Evolutionary conservation across 768 basidiomycete genomes (phyloP).

Genomic region (Lentinula boryana): DNA sequence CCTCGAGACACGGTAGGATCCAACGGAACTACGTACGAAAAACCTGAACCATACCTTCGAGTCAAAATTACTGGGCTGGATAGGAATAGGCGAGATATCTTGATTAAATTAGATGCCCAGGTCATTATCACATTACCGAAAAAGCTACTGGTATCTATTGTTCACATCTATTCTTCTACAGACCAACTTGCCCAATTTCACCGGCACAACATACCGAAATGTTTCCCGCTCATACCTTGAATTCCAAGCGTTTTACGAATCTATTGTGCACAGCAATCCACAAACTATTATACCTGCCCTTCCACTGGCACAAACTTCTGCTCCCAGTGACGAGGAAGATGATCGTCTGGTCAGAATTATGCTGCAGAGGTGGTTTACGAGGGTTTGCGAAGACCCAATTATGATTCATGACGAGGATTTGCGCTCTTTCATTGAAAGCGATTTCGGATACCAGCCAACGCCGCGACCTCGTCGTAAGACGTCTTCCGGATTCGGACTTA

Average conservation of each 20-base stretch:
- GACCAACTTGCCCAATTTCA: constrained; percentile 94
- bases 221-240: constrained; percentile 94
- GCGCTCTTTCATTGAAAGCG: constrained; percentile 92
- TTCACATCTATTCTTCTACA: constrained; percentile 23
- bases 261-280: constrained; percentile 84
- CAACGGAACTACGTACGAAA: constrained; percentile 71
- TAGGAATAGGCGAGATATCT: constrained; percentile 90
- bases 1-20: constrained; percentile 58
- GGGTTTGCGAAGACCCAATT: constrained; percentile 90
- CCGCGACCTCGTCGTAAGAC: constrained; percentile 70
- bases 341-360: constrained; percentile 93
- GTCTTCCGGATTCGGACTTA: constrained; percentile 69
- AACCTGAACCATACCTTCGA: constrained; percentile 76
- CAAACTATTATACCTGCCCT: constrained; percentile 96
- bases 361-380: constrained; percentile 90
- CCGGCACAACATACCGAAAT: constrained; percentile 83
- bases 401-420: constrained; percentile 88
- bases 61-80: constrained; percentile 89
- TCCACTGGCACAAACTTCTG: constrained; percentile 94
- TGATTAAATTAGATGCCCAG: constrained; percentile 93
- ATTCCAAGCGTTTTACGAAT: constrained; percentile 90
- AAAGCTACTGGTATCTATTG: not conserved
- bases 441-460: constrained; percentile 92
- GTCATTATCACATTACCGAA: constrained; percentile 35
- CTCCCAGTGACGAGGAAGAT: constrained; percentile 97